phyloP scores from a whole-genome alignment of 164 flowering plant species.

The Liquidambar formosana region DNA sequence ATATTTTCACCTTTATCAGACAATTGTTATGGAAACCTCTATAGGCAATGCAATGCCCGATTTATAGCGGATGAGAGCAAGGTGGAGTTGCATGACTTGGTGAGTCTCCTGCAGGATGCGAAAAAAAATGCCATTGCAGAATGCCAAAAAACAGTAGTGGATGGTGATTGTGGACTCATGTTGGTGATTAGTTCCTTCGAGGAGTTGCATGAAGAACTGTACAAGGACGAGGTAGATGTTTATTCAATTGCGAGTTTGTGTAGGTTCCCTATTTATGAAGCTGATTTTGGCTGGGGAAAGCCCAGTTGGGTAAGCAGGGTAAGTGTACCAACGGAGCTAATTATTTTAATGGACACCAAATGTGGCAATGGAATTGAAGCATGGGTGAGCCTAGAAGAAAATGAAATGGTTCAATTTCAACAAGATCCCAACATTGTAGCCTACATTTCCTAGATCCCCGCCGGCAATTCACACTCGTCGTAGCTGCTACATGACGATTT shows the following conservation, averaged over 20 bases:
- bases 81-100: too few relatives aligned
- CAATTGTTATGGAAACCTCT: slow-evolving; percentile 10
- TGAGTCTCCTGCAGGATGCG: too few relatives aligned
- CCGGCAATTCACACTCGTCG: too few relatives aligned
- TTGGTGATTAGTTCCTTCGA: neutral
- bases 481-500: too few relatives aligned
- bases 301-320: neutral
- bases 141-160: neutral
- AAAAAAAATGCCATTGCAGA: neutral
- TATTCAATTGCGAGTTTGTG: neutral
- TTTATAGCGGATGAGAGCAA: too few relatives aligned
- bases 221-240: neutral
- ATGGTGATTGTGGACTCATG: too few relatives aligned
- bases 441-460: too few relatives aligned
- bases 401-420: slow-evolving; percentile 9
- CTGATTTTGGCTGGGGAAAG: slow-evolving; percentile 24
- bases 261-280: slow-evolving; percentile 7
- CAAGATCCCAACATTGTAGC: too few relatives aligned
- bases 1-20: neutral
- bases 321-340: neutral
- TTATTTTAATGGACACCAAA: slow-evolving; percentile 4
- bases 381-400: slow-evolving; percentile 5
- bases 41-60: too few relatives aligned
- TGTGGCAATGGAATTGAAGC: slow-evolving; percentile 1
- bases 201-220: neutral